phyloP scores from a whole-genome alignment of 2,329 filamentous ascomycete species.

The Fusarium torulosum region DNA sequence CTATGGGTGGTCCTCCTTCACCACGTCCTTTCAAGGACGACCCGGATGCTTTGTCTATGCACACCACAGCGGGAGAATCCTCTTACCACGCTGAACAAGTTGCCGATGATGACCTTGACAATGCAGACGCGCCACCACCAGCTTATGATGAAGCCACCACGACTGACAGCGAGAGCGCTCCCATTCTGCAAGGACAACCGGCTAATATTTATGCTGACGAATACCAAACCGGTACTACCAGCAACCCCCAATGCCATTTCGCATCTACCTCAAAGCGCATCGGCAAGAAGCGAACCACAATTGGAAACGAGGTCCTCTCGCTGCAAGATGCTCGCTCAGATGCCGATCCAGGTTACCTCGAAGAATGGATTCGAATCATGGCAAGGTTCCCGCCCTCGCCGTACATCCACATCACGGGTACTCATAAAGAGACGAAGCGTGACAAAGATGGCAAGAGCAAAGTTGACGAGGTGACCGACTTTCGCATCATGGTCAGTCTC shows the following conservation, averaged over 20 bases:
- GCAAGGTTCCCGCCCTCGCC: constrained; percentile 30
- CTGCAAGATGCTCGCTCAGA: constrained; percentile 37
- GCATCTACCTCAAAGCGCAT: constrained; percentile 20
- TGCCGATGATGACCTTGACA: constrained; percentile 13
- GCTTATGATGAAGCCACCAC: constrained; percentile 5
- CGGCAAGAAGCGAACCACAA: constrained; percentile 31
- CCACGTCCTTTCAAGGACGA: constrained; percentile 27
- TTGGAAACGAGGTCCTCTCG: constrained; percentile 31
- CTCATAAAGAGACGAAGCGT: constrained; percentile 26
- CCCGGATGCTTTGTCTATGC: constrained; percentile 40
- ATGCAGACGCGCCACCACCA: not conserved
- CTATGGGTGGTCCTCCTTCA: constrained; percentile 16
- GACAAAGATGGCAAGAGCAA: constrained; percentile 38
- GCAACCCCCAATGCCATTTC: constrained; percentile 21
- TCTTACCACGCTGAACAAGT: constrained; percentile 13
- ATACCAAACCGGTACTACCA: constrained; percentile 17
- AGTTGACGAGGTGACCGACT: constrained; percentile 33
- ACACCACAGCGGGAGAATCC: constrained; percentile 30
- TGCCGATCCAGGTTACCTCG: constrained; percentile 17
- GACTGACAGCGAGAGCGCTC: not conserved
- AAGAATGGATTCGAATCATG: constrained; percentile 35
- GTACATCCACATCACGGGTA: constrained; percentile 37
- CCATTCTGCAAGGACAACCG: too few relatives aligned
- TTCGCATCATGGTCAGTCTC: constrained; percentile 36
- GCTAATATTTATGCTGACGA: rapidly evolving